Base-by-base conservation (phyloP, 108 stramenopile genomes). In the Skeletonema tropicum region DNA sequence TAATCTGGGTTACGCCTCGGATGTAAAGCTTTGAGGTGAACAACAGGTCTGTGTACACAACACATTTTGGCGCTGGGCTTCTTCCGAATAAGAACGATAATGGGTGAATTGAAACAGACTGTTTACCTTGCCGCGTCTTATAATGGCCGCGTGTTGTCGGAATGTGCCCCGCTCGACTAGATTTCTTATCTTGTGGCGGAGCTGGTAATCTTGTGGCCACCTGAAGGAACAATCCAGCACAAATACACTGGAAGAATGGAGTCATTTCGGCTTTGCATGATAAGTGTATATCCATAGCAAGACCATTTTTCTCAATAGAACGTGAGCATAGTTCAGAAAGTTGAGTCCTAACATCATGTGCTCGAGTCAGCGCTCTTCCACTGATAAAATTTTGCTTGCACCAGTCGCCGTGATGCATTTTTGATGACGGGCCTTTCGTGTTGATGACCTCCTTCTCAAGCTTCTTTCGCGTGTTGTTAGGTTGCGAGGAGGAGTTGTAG, bases 1-100 rank as follows among this genome's bases (percentile, higher is more conserved):
- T 84, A 1, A 96, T 85, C 70, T 93, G 92, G 31, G 91, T 96
- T 30, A 88, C 91, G 32, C 92, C 91, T 15, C 90, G 81, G 41
- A 96, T 89, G 64, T 93, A 96, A 4, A 89, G 85, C 68, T 88
- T 93, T 60, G 90, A 89, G 15, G 94, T 93, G 14, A 77, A 70
- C 5, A 96, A 25, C 17, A 99, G 70, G 76, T 99, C 98, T 30
- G 96, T 94, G 79, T 97, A 99, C 60, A 97, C 92, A 33, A 98
- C 97, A 77, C 94, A 96, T 58, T 96, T 86, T 2, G 94, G 91
- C 35, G 94, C 92, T 0, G 97, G 98, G 66, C 92, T 93, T 63
- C 96, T 85, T 45, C 94, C 93, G 85, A 98, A 99, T 66, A 99
- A 57, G 10, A 92, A 86, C 8, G 87, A 89, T 48, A 90, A 90